phyloP scores from a whole-genome alignment of 2,329 filamentous ascomycete species.

The Clarireedia paspali region DNA sequence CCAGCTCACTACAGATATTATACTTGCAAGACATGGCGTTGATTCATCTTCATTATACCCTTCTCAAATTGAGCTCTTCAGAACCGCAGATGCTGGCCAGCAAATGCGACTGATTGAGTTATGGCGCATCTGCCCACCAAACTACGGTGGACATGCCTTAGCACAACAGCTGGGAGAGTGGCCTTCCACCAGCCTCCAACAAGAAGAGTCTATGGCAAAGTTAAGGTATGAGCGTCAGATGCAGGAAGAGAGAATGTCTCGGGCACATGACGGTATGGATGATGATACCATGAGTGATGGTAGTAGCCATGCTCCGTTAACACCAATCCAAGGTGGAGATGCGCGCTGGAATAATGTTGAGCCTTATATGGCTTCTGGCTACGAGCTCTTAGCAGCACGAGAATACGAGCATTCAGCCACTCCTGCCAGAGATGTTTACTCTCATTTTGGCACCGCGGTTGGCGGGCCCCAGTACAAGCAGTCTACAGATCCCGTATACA shows the following conservation, averaged over 20 bases:
- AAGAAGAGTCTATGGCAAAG: slow-evolving; percentile 47
- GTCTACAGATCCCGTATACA: slow-evolving; percentile 64
- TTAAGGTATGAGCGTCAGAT: slow-evolving; percentile 49
- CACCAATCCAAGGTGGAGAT: slow-evolving; percentile 43
- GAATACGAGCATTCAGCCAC: slow-evolving; percentile 50
- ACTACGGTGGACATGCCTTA: slow-evolving; percentile 45
- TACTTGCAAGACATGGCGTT: slow-evolving; percentile 60
- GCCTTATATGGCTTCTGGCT: slow-evolving; percentile 79
- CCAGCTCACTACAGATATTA: slow-evolving; percentile 44
- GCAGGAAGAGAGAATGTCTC: slow-evolving; percentile 33
- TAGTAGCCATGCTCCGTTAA: slow-evolving; percentile 32
- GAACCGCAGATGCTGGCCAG: slow-evolving; percentile 64
- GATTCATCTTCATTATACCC: slow-evolving; percentile 61
- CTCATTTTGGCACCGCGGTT: slow-evolving; percentile 36
- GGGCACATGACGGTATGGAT: slow-evolving; percentile 39
- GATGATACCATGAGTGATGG: slow-evolving; percentile 30
- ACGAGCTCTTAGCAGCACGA: slow-evolving; percentile 59
- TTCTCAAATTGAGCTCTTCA: slow-evolving; percentile 73
- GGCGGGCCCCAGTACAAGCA: slow-evolving; percentile 40
- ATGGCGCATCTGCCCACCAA: slow-evolving; percentile 35
- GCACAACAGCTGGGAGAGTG: slow-evolving; percentile 50
- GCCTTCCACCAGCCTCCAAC: slow-evolving; percentile 46
- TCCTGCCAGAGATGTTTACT: slow-evolving; percentile 35
- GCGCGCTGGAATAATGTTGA: slow-evolving; percentile 40
- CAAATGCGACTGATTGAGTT: slow-evolving; percentile 32